Percentiles rank a stretch among this genome's conserved stretches.
Evolutionary conservation across 148 eudicot species (phyloP).

Genomic region (Chenopodium berlandieri): DNA sequence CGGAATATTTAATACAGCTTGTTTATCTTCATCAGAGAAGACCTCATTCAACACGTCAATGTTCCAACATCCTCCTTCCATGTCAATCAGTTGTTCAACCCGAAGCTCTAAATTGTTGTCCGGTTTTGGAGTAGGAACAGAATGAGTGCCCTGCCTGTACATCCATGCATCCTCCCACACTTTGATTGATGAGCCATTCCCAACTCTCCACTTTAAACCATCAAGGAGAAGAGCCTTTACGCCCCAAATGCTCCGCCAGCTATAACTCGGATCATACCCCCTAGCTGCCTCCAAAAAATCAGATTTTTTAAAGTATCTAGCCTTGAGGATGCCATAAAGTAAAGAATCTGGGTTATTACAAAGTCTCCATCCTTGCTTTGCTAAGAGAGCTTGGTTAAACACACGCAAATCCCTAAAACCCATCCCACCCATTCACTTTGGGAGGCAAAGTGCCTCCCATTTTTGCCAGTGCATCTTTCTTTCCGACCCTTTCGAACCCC

Average conservation of each 20-base stretch:
- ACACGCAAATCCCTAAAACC: not conserved
- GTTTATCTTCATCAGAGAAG: no score
- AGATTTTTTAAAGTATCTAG: not conserved
- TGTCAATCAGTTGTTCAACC: not conserved
- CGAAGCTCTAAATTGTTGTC: not conserved
- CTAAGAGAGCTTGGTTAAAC: not conserved
- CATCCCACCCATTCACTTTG: not conserved
- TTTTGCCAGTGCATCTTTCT: not conserved
- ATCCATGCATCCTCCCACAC: not conserved
- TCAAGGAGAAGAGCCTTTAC: not conserved
- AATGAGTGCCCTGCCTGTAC: rapidly evolving
- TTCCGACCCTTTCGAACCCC: not conserved
- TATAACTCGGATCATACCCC: not conserved
- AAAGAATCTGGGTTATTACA: not conserved
- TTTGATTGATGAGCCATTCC: not conserved
- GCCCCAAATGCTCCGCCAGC: not conserved
- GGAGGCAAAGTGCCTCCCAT: not conserved
- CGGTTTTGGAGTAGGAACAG: not conserved
- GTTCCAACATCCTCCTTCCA: no score
- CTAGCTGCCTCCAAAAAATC: not conserved
- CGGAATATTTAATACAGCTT: no score
- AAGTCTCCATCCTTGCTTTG: not conserved
- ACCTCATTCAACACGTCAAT: rapidly evolving
- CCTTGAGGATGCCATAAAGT: not conserved
- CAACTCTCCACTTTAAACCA: not conserved